These are phyloP conservation scores for Kodamaea suecica DNA, from an alignment of 1,139 yeast species.

Conservation along the genomic window DNA sequence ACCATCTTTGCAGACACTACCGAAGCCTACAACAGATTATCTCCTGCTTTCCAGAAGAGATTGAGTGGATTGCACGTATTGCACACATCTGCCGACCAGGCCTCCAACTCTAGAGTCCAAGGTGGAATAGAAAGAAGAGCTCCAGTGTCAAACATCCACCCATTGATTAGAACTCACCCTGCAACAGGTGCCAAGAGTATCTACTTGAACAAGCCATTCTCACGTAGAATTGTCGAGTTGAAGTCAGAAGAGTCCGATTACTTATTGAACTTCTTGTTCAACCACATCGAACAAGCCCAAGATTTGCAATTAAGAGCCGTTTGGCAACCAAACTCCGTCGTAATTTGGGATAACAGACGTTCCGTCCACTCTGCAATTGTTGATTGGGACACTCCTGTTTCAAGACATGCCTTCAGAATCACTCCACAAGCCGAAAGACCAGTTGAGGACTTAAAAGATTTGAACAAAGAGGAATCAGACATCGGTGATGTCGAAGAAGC, in stretches of 20 bases:
- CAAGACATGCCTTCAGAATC: slow-evolving; percentile 44
- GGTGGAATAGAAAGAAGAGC: slow-evolving; percentile 45
- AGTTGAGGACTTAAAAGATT: slow-evolving; percentile 33
- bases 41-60: slow-evolving; percentile 25
- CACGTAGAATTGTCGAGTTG: slow-evolving; percentile 54
- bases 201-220: slow-evolving; percentile 52
- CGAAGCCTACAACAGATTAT: slow-evolving; percentile 27
- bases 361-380: slow-evolving; percentile 42
- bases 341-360: slow-evolving; percentile 49
- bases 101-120: slow-evolving; percentile 27
- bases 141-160: slow-evolving; percentile 48
- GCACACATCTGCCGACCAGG: slow-evolving; percentile 28
- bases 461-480: slow-evolving; percentile 33
- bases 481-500: slow-evolving; percentile 41
- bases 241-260: slow-evolving; percentile 54
- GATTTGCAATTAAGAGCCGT: slow-evolving; percentile 57
- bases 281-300: slow-evolving; percentile 44
- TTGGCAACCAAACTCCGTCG: slow-evolving; percentile 58
- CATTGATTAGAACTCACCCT: slow-evolving; percentile 57
- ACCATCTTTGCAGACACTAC: slow-evolving; percentile 28
- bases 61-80: slow-evolving; percentile 26
- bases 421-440: slow-evolving; percentile 51
- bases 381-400: slow-evolving; percentile 42
- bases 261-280: slow-evolving; percentile 48
- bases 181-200: slow-evolving; percentile 52